Evolutionary conservation across 2,329 filamentous ascomycete species (phyloP), one percentile per base, ranked within the genome.

Genomic region (Tolypocladium inflatum): DNA sequence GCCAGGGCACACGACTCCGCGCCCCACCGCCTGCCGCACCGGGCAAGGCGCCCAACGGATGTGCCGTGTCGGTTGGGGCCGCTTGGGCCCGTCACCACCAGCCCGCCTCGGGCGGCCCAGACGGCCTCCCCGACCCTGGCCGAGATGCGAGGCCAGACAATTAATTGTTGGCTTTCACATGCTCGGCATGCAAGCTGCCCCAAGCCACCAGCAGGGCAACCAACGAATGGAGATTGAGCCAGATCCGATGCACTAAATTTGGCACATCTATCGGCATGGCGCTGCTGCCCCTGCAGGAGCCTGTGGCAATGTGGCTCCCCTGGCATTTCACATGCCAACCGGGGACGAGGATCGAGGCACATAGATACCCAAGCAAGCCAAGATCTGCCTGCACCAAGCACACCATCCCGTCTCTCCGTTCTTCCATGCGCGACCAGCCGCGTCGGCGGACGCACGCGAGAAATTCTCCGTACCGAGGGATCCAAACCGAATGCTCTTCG

Each of bases 1-100:
- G 35, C 37, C 19, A 41, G 33, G 6, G 42, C 42, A 33, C 57
- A 39, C 35, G 26, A 21, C 43, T 38, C n/a, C 23, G 0, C 2
- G 2, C 17, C 58, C 64, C 59, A 66, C 64, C 64, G 64, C 64
- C 55, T 66, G 50, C 64, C 59, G 3, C 42, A 33, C 55, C 35
- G 15, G 59, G 63, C 39, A 52, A 17, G 55, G 56, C 42, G 55
- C 63, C 58, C 61, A 63, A 64, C 63, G 57, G 54, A 59, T 59
- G 57, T 2, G 41, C 35, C 54, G 41, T 17, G 43, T 17, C 41
- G 54, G 37, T 17, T 48, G 54, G 37, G 26, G 26, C 26, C 4
- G 26, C 26, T 42, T 55, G 52, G 53, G 10, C n/a, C n/a, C 2
- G 39, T 1, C 3, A 7, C 43, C 43, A 15, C 43, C 43, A 48